Conservation (phyloP, 176 grass and related monocot species). For the Zoysia japonica region DNA sequence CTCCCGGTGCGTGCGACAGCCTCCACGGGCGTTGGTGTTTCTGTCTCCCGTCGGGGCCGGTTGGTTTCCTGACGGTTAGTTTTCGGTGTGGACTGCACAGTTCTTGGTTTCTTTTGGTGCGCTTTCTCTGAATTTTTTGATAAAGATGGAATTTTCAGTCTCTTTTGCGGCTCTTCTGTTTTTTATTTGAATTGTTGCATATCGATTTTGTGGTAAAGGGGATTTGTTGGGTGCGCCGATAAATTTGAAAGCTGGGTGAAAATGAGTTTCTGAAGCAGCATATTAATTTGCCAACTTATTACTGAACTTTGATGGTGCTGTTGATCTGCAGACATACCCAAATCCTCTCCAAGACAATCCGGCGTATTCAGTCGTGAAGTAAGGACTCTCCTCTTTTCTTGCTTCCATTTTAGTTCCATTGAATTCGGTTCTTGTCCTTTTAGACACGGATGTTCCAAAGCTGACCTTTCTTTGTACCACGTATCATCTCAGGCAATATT, state of each 20-base stretch:
- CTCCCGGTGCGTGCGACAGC: slow-evolving; percentile 63
- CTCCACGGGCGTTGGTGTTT: neutral
- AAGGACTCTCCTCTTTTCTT: slow-evolving; percentile 44
- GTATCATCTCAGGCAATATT: slow-evolving; percentile 75
- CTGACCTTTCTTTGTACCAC: slow-evolving; percentile 49
- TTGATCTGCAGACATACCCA: slow-evolving; percentile 61
- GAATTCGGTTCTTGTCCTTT: slow-evolving; percentile 17
- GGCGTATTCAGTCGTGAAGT: slow-evolving; percentile 96
- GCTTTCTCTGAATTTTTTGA: neutral
- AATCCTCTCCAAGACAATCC: slow-evolving; percentile 95
- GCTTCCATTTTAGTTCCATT: slow-evolving; percentile 20
- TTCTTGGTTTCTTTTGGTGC: neutral
- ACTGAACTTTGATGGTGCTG: neutral
- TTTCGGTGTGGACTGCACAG: slow-evolving; percentile 27
- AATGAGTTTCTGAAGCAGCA: neutral
- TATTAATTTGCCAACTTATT: neutral
- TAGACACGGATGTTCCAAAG: slow-evolving; percentile 29
- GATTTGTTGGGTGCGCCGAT: neutral
- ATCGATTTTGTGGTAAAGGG: neutral
- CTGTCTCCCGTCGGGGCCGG: slow-evolving; percentile 14
- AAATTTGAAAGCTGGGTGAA: neutral
- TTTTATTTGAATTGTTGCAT: neutral
- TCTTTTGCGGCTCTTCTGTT: neutral
- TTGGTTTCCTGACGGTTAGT: slow-evolving; percentile 32
- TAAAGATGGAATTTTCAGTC: neutral